Conservation (phyloP, 192 early-diverging fungal species). For the Bifiguratus adelaidae region DNA sequence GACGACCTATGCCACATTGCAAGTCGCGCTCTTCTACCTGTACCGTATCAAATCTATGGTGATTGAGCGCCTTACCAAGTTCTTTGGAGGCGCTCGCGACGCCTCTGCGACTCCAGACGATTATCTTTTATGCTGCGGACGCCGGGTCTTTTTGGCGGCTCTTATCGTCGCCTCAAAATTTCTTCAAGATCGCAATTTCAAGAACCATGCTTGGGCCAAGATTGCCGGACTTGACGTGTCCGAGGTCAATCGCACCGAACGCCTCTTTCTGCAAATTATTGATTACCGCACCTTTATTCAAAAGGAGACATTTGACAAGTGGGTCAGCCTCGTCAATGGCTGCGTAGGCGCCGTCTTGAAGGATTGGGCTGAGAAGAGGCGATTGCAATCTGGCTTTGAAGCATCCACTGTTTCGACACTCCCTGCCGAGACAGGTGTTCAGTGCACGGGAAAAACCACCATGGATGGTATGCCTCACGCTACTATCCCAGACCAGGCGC, state of each 20-base stretch:
- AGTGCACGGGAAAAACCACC: no score
- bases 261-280: slow-evolving; percentile 63
- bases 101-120: slow-evolving; percentile 12
- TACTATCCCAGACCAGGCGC: no score
- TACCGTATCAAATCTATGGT: slow-evolving; percentile 41
- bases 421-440: no score
- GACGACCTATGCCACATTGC: slow-evolving; percentile 61
- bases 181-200: slow-evolving; percentile 72
- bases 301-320: slow-evolving; percentile 43
- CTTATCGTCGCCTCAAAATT: slow-evolving; percentile 84
- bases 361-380: no score
- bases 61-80: slow-evolving; percentile 13
- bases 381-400: no score
- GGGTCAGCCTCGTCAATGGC: slow-evolving; percentile 36
- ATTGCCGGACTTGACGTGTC: slow-evolving; percentile 63
- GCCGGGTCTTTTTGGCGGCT: slow-evolving; percentile 75
- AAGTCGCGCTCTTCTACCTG: slow-evolving; percentile 59
- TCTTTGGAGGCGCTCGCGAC: slow-evolving; percentile 15
- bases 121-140: slow-evolving; percentile 51
- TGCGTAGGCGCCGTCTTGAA: no score
- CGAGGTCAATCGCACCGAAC: slow-evolving; percentile 77
- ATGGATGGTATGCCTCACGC: no score
- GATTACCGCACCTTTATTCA: slow-evolving; percentile 65
- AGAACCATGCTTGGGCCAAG: slow-evolving; percentile 77
- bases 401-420: no score